Conservation (phyloP, 2,329 filamentous ascomycete genomes). For the Nannizziopsis barbatae region DNA sequence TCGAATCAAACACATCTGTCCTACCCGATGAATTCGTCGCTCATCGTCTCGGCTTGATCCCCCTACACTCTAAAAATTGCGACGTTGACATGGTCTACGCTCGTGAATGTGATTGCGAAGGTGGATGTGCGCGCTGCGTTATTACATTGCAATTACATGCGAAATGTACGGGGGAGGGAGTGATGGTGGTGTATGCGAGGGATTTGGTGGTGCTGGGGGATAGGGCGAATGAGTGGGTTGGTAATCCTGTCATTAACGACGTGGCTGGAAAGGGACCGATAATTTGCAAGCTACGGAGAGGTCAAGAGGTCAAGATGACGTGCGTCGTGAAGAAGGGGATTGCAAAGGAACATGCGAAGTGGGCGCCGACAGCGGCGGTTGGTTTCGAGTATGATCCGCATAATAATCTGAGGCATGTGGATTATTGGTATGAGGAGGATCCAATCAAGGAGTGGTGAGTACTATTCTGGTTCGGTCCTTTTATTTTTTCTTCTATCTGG, state of each 20-base stretch:
- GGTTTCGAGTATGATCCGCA: conserved; percentile 97
- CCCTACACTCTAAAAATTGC: conserved; percentile 80
- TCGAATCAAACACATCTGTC: conserved; percentile 93
- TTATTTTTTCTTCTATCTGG: not conserved
- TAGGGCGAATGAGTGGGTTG: conserved; percentile 62
- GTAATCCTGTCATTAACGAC: conserved; percentile 73
- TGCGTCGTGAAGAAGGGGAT: conserved; percentile 98
- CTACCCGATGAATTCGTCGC: conserved; percentile 96
- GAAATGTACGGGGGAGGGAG: conserved; percentile 70
- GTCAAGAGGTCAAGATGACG: conserved; percentile 78
- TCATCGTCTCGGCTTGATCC: conserved; percentile 79
- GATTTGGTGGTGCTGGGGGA: conserved; percentile 65
- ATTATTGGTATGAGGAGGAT: conserved; percentile 91
- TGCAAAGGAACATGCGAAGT: conserved; percentile 97
- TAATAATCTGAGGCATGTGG: conserved; percentile 85
- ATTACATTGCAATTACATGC: conserved; percentile 76
- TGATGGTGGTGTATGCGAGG: conserved; percentile 88
- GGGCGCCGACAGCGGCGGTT: conserved; percentile 83
- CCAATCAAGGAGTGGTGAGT: conserved; percentile 68
- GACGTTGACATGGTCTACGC: conserved; percentile 71
- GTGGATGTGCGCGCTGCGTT: conserved; percentile 85
- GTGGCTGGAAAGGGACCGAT: conserved; percentile 68
- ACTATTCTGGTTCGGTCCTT: conserved; percentile 19
- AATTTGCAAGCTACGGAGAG: conserved; percentile 80
- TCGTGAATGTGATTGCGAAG: conserved; percentile 92